Evolutionary conservation across 495 filamentous ascomycete species (phyloP), one percentile per base, ranked within the genome.

Genomic region (Filosporella fistucella): DNA sequence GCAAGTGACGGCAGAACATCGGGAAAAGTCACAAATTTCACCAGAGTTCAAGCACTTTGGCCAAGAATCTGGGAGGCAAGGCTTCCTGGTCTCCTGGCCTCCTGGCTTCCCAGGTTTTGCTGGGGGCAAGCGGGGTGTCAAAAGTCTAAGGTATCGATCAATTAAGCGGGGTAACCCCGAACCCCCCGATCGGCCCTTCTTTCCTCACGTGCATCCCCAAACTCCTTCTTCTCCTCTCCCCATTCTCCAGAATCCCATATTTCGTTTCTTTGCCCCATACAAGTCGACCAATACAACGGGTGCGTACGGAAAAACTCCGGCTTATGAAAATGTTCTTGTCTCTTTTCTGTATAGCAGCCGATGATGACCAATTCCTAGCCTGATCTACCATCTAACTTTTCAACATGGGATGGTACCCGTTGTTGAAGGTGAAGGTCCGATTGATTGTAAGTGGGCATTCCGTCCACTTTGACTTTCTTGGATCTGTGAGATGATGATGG

Each of bases 101-200:
- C n/a, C n/a, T n/a, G n/a, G n/a, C n/a, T n/a, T n/a, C n/a, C n/a
- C n/a, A n/a, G n/a, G n/a, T n/a, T n/a, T n/a, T n/a, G n/a, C n/a
- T n/a, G n/a, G n/a, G n/a, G n/a, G n/a, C n/a, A n/a, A n/a, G n/a
- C n/a, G n/a, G n/a, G n/a, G n/a, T n/a, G n/a, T n/a, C n/a, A n/a
- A n/a, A n/a, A n/a, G n/a, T n/a, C n/a, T n/a, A n/a, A n/a, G n/a
- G n/a, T n/a, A n/a, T n/a, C n/a, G n/a, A n/a, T n/a, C n/a, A n/a
- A n/a, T n/a, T n/a, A n/a, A 38, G 35, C 35, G 35, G 35, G 35
- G 35, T 38, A 38, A 5, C 9, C 35, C 17, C n/a, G 35, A 38
- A 30, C 41, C 3, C 9, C 35, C 17, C n/a, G 35, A 38, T 44
- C 41, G 41, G 41, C 41, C 41, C 41, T 44, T 42, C 23, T 44